Evolutionary conservation across 192 early-diverging fungal genomes (phyloP), one percentile per base, ranked within the genome.

Genomic region (Pilobolus umbonatus): DNA sequence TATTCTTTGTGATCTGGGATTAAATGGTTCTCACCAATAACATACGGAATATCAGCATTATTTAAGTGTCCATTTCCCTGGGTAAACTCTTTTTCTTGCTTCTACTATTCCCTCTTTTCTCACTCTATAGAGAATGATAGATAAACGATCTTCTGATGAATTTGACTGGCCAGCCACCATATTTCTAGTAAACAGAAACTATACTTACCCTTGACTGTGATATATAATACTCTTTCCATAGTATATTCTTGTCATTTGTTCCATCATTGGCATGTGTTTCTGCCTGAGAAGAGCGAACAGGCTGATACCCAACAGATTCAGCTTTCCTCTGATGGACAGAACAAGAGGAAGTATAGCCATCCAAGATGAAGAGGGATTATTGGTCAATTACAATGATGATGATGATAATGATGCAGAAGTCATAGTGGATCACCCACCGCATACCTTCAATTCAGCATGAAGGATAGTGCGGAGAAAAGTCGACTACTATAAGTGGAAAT

Each of bases 241-340:
- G 64, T 59, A 65, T 25, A 28, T 56, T 5, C 10, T 65, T 11
- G n/a, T 59, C 22, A 21, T 58, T 15, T 30, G 58, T 29, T 30
- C 59, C 17, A 56, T 35, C 17, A 15, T 54, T 45, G 64, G 64
- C 7, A 50, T 65, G 55, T 65, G 64, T 49, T 55, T 59, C 22
- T 65, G 64, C 36, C 30, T 65, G 25, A 24, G 49, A 4, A 48
- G 47, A 36, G 64, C 64, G 1, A 65, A 65, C 25, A 34, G 47
- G n/a, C 39, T 65, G 5, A 49, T 65, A 31, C 64, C 64, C 11
- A 65, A 65, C 31, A 24, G 56, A n/a, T 52, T 52, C 17, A 57
- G 31, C 12, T 59, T 65, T 25, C 64, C 64, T 31, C 36, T 65
- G 3, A 40, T 52, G 14, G 31, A 45, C 22, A 31, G 44, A 21